A percentile compares a stretch with the other conserved stretches of the same genome.
Evolutionary conservation across 2,329 filamentous ascomycete genomes (phyloP).

Genomic region (Stagonosporopsis tanaceti): DNA sequence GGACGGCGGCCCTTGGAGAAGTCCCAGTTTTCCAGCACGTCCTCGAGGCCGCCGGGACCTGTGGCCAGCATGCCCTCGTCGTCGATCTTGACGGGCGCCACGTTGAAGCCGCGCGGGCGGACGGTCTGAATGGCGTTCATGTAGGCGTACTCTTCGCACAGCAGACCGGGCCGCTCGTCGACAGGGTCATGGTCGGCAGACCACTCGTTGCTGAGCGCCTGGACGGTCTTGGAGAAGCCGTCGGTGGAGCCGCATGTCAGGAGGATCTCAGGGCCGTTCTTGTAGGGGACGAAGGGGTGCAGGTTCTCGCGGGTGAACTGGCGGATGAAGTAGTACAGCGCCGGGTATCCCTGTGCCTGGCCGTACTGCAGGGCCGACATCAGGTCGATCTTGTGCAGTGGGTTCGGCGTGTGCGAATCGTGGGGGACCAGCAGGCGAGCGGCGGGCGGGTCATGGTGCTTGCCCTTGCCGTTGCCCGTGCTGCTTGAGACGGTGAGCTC

Average conservation of each 20-base stretch:
- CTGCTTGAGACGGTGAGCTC: slow-evolving; percentile 31
- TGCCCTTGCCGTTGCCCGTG: not conserved
- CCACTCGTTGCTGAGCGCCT: slow-evolving; percentile 81
- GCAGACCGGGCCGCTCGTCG: slow-evolving; percentile 74
- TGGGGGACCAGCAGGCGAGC: slow-evolving; percentile 76
- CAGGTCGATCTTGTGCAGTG: slow-evolving; percentile 77
- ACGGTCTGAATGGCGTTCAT: slow-evolving; percentile 76
- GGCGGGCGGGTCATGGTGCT: slow-evolving; percentile 34
- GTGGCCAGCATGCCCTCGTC: slow-evolving; percentile 78
- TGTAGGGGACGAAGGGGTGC: slow-evolving; percentile 83
- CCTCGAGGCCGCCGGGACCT: slow-evolving; percentile 76
- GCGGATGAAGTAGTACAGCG: slow-evolving; percentile 78
- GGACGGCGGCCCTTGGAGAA: slow-evolving; percentile 74
- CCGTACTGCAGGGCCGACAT: slow-evolving; percentile 87
- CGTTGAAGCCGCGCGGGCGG: slow-evolving; percentile 72
- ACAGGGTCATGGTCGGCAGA: slow-evolving; percentile 71
- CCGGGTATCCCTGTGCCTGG: slow-evolving; percentile 80
- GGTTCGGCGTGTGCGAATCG: slow-evolving; percentile 64
- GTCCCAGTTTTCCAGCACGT: slow-evolving; percentile 87
- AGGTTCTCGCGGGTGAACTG: slow-evolving; percentile 79
- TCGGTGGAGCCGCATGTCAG: slow-evolving; percentile 86
- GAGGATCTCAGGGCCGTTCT: slow-evolving; percentile 76
- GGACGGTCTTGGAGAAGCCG: slow-evolving; percentile 79
- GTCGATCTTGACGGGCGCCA: slow-evolving; percentile 79
- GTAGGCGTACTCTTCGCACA: slow-evolving; percentile 84